Percentiles rank a stretch among this genome's conserved stretches.
Conservation (phyloP, 1,284 basidiomycete genomes). For the Boletellus dicymbophilus region DNA sequence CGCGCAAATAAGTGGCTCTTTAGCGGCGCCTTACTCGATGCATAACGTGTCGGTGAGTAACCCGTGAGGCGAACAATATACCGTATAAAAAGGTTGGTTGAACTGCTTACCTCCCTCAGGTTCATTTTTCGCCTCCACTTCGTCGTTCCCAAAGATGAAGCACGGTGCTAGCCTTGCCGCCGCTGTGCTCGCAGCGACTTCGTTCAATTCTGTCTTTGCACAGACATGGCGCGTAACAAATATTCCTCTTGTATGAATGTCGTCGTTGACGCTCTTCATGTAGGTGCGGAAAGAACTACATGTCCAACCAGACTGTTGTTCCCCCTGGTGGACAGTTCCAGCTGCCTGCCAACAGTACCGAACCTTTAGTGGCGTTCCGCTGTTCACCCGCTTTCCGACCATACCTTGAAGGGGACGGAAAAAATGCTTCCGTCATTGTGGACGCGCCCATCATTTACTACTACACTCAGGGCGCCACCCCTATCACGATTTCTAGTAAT, state of each 20-base stretch:
- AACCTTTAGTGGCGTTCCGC: slow-evolving; percentile 64
- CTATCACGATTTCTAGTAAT: slow-evolving; percentile 42
- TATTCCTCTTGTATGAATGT: not conserved
- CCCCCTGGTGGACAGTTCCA: slow-evolving; percentile 64
- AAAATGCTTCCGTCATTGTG: slow-evolving; percentile 47
- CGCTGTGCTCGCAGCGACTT: slow-evolving; percentile 3
- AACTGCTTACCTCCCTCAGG: not conserved
- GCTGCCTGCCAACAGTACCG: slow-evolving; percentile 44
- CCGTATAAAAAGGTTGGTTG: not conserved
- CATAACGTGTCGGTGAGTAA: not conserved
- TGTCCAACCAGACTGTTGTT: slow-evolving; percentile 48
- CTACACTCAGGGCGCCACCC: slow-evolving; percentile 46
- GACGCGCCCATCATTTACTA: slow-evolving; percentile 57
- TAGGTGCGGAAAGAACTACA: slow-evolving; percentile 73
- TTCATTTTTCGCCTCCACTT: not conserved
- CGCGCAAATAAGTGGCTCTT: not conserved
- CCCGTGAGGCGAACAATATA: not conserved
- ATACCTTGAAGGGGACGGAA: slow-evolving; percentile 58
- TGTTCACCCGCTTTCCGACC: slow-evolving; percentile 70
- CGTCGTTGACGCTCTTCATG: not conserved
- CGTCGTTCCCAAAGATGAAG: slow-evolving; percentile 11
- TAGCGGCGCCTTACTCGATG: not conserved
- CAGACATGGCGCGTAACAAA: slow-evolving; percentile 25
- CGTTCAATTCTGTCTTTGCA: slow-evolving; percentile 9
- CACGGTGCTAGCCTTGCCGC: not conserved